Base-by-base conservation (phyloP, 805 yeast genomes). In the Candida jianshihensis region DNA sequence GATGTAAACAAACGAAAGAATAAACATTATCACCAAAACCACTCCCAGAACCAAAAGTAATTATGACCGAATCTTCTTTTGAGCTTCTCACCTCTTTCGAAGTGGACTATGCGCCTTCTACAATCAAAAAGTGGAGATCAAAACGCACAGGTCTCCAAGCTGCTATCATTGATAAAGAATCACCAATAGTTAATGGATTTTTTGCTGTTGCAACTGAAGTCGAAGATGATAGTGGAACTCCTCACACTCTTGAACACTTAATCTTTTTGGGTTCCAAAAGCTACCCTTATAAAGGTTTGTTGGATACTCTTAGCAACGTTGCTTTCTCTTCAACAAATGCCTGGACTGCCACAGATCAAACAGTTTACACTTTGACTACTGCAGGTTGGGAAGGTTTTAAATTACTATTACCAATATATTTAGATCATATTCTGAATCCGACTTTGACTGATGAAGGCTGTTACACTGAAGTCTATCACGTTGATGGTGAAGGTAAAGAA, bases 301-400 rank as follows among this genome's bases (percentile, higher is more conserved):
- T 92, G 33, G 98, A 92, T 53, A 79, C 79, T 10, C 69, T 89
- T 35, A 95, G 97, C 6, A 86, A 87, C 53, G 62, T 84, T 38
- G 79, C 87, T 43, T 83, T 81, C 59, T 82, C 96, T 2, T 70
- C 77, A 5, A 92, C 97, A 0, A 92, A 92, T 54, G 98, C 98
- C 0, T 89, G 96, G 96, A 92, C 98, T 0, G 87, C 82, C 1
- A 86, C 92, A 5, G 97, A 92, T 60, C 95, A 86, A 54, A 92
- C 98, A 0, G 96, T 88, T 2, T 92, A 92, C 50, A 87, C 96
- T 3, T 66, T 92, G 38, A 73, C 82, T 8, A 78, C 95, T 26
- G 97, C 97, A 1, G 97, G 97, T 9, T 89, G 96, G 96, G 86
- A 85, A 38, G 97, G 97, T 1, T 92, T 92, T 61, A 75, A 73